These are phyloP conservation scores for Yarrowia bubula DNA, from an alignment of 805 yeast genomes.

Conservation along the genomic window DNA sequence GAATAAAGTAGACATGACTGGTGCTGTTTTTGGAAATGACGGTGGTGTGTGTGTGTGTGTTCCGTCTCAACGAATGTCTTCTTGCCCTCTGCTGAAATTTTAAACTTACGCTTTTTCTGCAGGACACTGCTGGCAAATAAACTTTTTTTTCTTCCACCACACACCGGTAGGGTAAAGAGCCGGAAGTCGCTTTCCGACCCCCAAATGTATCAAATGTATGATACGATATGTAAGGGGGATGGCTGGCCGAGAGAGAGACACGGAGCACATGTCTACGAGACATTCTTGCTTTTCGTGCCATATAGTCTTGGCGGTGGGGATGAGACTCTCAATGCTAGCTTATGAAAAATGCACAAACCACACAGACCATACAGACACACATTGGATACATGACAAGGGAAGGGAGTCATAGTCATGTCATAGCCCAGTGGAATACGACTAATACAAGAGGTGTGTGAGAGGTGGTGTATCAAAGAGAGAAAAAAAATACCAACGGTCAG, in stretches of 20 bases:
- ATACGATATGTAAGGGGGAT: conserved; percentile 15
- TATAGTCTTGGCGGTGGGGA: too few species aligned
- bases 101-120: conserved; percentile 22
- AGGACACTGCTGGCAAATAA: background rate
- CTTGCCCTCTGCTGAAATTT: conserved; percentile 15
- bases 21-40: background rate
- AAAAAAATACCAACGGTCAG: too few species aligned
- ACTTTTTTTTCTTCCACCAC: background rate
- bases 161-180: conserved; percentile 4
- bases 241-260: background rate
- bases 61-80: background rate
- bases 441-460: too few species aligned
- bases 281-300: too few species aligned
- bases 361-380: too few species aligned
- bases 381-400: too few species aligned
- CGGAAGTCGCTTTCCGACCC: background rate
- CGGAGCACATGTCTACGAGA: too few species aligned
- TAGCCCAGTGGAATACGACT: too few species aligned
- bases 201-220: background rate
- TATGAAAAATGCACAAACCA: too few species aligned
- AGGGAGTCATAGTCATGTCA: too few species aligned
- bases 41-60: background rate
- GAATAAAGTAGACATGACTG: conserved; percentile 65
- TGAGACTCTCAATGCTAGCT: too few species aligned
- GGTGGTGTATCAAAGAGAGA: too few species aligned